Base-by-base conservation (phyloP, 352 stramenopile genomes). In the Aphanomyces euteiches region DNA sequence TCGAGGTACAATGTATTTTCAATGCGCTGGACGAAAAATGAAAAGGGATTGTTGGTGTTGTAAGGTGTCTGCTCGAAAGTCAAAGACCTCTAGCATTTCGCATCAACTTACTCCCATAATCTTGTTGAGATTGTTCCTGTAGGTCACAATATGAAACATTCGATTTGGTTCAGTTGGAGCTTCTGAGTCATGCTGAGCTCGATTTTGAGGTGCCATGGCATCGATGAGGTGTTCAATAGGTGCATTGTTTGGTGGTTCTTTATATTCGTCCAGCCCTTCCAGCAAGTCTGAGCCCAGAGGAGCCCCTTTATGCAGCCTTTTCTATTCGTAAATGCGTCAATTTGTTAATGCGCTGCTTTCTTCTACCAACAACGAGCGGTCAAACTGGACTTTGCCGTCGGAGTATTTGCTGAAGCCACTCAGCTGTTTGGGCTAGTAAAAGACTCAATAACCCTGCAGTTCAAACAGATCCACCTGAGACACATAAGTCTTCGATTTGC, bases 51-150 rank as follows among this genome's bases (percentile, higher is more conserved):
- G n/a, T 82, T 86, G 36, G 79, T 85, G 50, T 92, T 92, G 74
- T 92, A 92, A 40, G 85, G 85, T 2, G 83, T 90, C 85, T 92
- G 60, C 53, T 47, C 34, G 4, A 17, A 10, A 60, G 39, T 1
- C 54, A 47, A 40, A 5, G 65, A 37, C 19, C 53, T n/a, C 15
- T 21, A 38, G 10, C 19, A 50, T 28, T 47, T 28, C 19, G 17
- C n/a, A 38, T 4, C 37, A 79, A 93, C 28, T 28, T 28, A 28
- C 85, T 4, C 80, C 81, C 61, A 93, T 81, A 66, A 93, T 90
- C 56, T 91, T 93, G 79, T 93, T 93, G 47, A 93, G 66, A 65
- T 93, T 91, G 76, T 93, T 93, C 41, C 85, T 75, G 56, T 76
- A 93, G 40, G 81, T 93, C 60, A 91, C 74, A 56, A 93, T 82